A percentile compares a stretch with the other conserved stretches of the same genome.
Conservation (phyloP, 768 basidiomycete genomes). For the Leccinum subgranulosum region DNA sequence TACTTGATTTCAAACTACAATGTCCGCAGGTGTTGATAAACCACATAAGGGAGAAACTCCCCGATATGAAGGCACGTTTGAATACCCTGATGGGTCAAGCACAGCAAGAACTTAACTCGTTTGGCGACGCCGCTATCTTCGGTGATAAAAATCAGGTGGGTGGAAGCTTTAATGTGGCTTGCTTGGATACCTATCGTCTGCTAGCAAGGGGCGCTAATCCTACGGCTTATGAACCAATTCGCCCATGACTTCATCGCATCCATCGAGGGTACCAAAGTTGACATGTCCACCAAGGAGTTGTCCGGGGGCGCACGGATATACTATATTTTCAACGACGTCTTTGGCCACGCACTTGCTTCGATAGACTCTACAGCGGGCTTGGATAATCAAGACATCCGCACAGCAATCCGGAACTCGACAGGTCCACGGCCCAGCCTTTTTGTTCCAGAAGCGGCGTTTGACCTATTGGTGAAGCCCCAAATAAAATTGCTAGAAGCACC, state of each 20-base stretch:
- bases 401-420: slow-evolving; percentile 97
- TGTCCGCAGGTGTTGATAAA: slow-evolving; percentile 85
- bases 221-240: slow-evolving; percentile 98
- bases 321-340: slow-evolving; percentile 99
- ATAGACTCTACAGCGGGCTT: slow-evolving; percentile 91
- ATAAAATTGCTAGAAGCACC: slow-evolving; percentile 95
- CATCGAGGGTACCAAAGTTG: slow-evolving; percentile 94
- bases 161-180: neutral
- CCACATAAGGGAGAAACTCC: slow-evolving; percentile 97
- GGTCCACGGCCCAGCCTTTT: slow-evolving; percentile 95
- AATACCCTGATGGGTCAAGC: slow-evolving; percentile 99
- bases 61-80: slow-evolving; percentile 98
- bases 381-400: slow-evolving; percentile 92
- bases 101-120: slow-evolving; percentile 95
- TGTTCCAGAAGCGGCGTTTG: slow-evolving; percentile 96
- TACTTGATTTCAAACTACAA: neutral
- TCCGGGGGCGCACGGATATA: slow-evolving; percentile 98
- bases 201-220: slow-evolving; percentile 82
- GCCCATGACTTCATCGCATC: slow-evolving; percentile 95
- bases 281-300: slow-evolving; percentile 97
- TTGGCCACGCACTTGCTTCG: slow-evolving; percentile 84
- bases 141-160: slow-evolving; percentile 84
- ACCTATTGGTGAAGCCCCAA: slow-evolving; percentile 95
- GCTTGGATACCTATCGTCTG: slow-evolving; percentile 13
- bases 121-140: slow-evolving; percentile 89